Evolutionary conservation across 2,329 filamentous ascomycete genomes (phyloP).

Genomic region (Fusarium citri): DNA sequence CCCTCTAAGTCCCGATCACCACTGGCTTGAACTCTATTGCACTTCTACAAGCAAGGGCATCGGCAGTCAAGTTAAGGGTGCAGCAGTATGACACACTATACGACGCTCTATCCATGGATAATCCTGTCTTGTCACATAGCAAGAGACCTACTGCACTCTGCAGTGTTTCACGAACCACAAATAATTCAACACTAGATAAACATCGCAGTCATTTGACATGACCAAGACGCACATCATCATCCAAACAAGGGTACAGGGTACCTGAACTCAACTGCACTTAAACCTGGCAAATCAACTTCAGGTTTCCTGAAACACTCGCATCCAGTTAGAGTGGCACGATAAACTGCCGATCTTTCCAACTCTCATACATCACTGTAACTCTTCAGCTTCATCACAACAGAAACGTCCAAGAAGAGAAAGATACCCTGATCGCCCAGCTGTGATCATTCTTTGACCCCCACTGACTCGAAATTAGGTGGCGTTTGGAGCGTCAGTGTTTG

Average conservation of each 20-base stretch:
- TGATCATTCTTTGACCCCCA: constrained; percentile 10
- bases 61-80: neutral
- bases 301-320: neutral
- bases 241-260: neutral
- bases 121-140: no score
- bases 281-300: neutral
- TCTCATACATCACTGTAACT: constrained; percentile 6
- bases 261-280: neutral
- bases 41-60: neutral
- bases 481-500: constrained; percentile 17
- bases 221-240: constrained; percentile 4
- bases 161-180: neutral
- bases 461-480: constrained; percentile 39
- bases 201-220: neutral
- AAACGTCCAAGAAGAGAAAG: constrained; percentile 3
- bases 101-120: neutral
- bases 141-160: neutral
- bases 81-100: neutral
- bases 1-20: neutral
- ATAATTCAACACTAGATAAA: neutral
- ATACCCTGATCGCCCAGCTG: constrained; percentile 14
- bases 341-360: constrained; percentile 19
- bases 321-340: constrained; percentile 2
- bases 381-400: constrained; percentile 5
- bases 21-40: constrained; percentile 13